These are phyloP conservation scores for Apiospora kogelbergensis DNA, from an alignment of 2,329 filamentous ascomycete species.

Conservation along the genomic window DNA sequence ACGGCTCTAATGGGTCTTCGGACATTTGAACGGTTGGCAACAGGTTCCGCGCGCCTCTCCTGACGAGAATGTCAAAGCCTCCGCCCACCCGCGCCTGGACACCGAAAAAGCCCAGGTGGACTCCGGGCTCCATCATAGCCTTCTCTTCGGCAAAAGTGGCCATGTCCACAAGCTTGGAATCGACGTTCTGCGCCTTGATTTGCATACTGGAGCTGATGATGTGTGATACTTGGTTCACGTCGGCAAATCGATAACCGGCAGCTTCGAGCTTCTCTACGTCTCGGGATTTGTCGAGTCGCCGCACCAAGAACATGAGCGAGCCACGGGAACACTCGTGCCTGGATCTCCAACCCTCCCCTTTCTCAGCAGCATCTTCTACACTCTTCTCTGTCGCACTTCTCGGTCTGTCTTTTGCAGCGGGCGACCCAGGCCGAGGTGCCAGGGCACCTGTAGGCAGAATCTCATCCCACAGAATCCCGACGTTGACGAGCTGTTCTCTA, in stretches of 20 bases:
- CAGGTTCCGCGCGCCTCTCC: constrained; percentile 54
- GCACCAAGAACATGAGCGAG: constrained; percentile 78
- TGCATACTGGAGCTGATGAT: constrained; percentile 74
- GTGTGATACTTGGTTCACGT: constrained; percentile 64
- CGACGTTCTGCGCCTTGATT: constrained; percentile 63
- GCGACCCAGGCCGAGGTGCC: constrained; percentile 13
- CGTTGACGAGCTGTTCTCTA: constrained; percentile 58
- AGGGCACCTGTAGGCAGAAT: constrained; percentile 64
- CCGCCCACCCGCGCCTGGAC: constrained; percentile 51
- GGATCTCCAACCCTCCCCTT: constrained; percentile 30
- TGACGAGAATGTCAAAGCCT: constrained; percentile 65
- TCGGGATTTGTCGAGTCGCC: constrained; percentile 53
- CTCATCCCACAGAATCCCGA: constrained; percentile 74
- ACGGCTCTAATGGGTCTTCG: constrained; percentile 50
- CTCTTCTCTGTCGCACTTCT: constrained; percentile 18
- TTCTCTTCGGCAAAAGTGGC: constrained; percentile 52
- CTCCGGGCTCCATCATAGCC: constrained; percentile 49
- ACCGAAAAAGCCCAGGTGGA: constrained; percentile 60
- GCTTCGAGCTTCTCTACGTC: constrained; percentile 67
- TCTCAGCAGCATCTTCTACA: constrained; percentile 39
- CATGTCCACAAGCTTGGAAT: constrained; percentile 63
- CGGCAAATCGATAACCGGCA: constrained; percentile 76
- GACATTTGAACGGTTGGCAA: constrained; percentile 60
- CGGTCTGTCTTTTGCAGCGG: constrained; percentile 14
- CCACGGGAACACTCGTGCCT: constrained; percentile 60